Percentiles rank a stretch among this genome's conserved stretches.
Conservation (phyloP, 108 stramenopile genomes). For the Nitzschia sp. region DNA sequence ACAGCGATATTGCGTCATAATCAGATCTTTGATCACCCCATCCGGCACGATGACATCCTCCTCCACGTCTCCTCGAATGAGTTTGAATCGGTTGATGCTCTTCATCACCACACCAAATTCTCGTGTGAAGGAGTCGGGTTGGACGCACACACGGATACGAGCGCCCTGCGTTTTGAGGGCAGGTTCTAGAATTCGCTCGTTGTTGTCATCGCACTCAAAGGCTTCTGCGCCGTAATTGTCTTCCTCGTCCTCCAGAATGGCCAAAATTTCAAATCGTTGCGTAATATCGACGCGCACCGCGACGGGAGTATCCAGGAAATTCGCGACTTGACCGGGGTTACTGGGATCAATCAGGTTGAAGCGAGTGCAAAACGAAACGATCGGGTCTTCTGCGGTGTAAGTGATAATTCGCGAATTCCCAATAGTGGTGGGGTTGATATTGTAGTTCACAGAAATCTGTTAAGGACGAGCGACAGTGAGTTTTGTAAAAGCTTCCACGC, state of each 20-base stretch:
- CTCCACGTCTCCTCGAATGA: conserved; percentile 17
- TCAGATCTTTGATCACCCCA: conserved; percentile 15
- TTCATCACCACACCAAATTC: conserved; percentile 9
- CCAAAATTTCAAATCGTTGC: neutral
- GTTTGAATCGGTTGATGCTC: conserved; percentile 12
- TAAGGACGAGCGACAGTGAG: neutral
- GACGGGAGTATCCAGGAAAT: conserved; percentile 2
- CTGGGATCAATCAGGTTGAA: conserved; percentile 6
- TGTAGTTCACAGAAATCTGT: conserved; percentile 6
- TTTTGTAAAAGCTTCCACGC: neutral
- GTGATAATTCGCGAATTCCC: neutral
- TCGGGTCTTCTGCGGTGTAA: neutral
- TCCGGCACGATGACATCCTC: neutral
- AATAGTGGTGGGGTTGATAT: conserved; percentile 6
- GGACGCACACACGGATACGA: conserved; percentile 15
- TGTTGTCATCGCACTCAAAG: conserved; percentile 21
- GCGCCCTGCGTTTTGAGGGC: conserved; percentile 5
- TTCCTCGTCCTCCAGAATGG: conserved; percentile 7
- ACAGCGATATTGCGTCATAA: conserved; percentile 8
- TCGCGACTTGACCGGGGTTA: neutral
- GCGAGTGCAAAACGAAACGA: conserved; percentile 13
- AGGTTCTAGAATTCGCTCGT: neutral
- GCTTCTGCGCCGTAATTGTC: conserved; percentile 4
- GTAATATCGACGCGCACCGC: neutral
- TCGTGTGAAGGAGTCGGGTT: conserved; percentile 6